A percentile compares a stretch with the other conserved stretches of the same genome.
These are phyloP conservation scores for Kockovaella imperatae DNA, from an alignment of 768 basidiomycete species.

Conservation along the genomic window DNA sequence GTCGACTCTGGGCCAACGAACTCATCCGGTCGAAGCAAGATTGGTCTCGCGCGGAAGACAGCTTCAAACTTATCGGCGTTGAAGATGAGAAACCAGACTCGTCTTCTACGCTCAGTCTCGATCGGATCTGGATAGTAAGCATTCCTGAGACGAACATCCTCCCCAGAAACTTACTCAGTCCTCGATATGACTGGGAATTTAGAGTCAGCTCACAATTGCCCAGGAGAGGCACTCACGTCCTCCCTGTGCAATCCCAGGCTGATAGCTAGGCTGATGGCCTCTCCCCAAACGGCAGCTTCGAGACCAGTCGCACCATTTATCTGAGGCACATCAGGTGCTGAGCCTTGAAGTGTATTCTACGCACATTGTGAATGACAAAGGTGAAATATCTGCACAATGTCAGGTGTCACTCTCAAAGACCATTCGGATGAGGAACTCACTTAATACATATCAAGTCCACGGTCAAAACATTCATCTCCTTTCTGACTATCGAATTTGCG, in stretches of 20 bases:
- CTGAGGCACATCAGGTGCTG: neutral
- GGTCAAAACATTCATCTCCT: constrained; percentile 11
- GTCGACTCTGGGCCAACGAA: constrained; percentile 21
- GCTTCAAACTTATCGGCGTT: constrained; percentile 30
- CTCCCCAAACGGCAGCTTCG: constrained; percentile 7
- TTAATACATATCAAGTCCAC: constrained; percentile 20
- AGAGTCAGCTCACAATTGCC: neutral
- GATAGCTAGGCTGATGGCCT: constrained; percentile 1
- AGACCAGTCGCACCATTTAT: constrained; percentile 5
- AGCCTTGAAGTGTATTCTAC: neutral
- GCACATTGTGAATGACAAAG: constrained; percentile 7
- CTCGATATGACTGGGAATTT: neutral
- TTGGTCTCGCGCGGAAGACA: constrained; percentile 10
- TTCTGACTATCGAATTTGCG: constrained; percentile 8
- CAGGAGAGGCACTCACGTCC: constrained; percentile 1
- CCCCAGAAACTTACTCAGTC: neutral
- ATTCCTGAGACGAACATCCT: neutral
- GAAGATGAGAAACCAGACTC: constrained; percentile 21
- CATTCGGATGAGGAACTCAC: constrained; percentile 4
- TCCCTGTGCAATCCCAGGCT: constrained; percentile 6
- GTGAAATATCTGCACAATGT: constrained; percentile 1
- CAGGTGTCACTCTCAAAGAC: too few species aligned
- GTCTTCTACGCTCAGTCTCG: constrained; percentile 20
- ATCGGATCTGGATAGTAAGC: constrained; percentile 13
- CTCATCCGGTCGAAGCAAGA: constrained; percentile 23